phyloP scores from a whole-genome alignment of 345 rosid genomes.

The Hibiscus mutabilis region DNA sequence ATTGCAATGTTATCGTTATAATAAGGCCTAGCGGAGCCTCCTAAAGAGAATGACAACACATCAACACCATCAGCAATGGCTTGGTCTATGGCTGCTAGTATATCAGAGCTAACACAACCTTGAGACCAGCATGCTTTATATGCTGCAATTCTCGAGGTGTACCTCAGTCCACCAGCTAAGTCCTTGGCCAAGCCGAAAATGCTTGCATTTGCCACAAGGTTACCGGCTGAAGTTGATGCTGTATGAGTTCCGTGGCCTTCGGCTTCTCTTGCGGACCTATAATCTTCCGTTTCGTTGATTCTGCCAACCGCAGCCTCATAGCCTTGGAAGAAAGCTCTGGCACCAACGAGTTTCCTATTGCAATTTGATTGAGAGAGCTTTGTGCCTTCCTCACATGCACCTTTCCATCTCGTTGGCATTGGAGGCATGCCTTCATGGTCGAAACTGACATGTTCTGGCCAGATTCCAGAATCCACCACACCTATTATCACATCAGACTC shows the following conservation, averaged over 20 bases:
- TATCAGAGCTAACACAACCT: conserved; percentile 24
- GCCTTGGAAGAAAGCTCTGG: conserved; percentile 47
- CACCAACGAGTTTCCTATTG: conserved; percentile 56
- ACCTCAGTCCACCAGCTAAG: conserved; percentile 34
- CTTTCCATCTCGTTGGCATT: conserved; percentile 50
- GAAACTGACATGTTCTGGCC: conserved; percentile 61
- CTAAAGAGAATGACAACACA: conserved; percentile 25
- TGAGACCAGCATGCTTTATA: conserved; percentile 28
- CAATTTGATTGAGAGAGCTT: conserved; percentile 36
- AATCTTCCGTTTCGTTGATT: conserved; percentile 32
- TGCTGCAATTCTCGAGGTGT: conserved; percentile 29
- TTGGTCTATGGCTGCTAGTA: conserved; percentile 28
- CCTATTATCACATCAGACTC: conserved; percentile 47
- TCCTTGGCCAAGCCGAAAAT: conserved; percentile 16
- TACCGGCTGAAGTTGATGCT: conserved; percentile 23
- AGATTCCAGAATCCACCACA: conserved; percentile 48
- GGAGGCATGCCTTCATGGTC: conserved; percentile 31
- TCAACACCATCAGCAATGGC: conserved; percentile 31
- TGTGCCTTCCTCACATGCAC: conserved; percentile 43
- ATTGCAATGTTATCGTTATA: conserved; percentile 18
- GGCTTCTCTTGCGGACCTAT: conserved; percentile 21
- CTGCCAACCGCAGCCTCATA: conserved; percentile 37
- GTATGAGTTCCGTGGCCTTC: conserved; percentile 27
- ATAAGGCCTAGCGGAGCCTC: conserved; percentile 6
- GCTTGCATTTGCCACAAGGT: conserved; percentile 15